Conservation (phyloP, 116 monocot species). For the Trichopus zeylanicus region DNA sequence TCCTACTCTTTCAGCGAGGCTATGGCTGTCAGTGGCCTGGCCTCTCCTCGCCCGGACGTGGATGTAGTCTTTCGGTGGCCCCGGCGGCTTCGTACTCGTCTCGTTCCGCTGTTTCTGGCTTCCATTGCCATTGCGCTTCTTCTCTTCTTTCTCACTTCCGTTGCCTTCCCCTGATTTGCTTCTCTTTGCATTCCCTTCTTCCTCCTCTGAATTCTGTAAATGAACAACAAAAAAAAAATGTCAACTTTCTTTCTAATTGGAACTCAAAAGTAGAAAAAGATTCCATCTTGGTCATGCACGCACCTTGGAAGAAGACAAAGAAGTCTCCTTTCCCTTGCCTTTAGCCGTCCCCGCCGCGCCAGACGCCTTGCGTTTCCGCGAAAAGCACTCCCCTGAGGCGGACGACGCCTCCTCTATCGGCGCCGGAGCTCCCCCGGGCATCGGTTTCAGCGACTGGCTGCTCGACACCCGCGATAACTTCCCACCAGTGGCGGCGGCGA, state of each 20-base stretch:
- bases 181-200: slow-evolving; percentile 24
- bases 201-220: slow-evolving; percentile 13
- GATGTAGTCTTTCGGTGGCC: slow-evolving; percentile 68
- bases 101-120: slow-evolving; percentile 39
- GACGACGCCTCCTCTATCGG: slow-evolving; percentile 35
- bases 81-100: slow-evolving; percentile 28
- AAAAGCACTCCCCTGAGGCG: slow-evolving; percentile 20
- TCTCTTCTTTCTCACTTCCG: slow-evolving; percentile 17
- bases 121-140: slow-evolving; percentile 17
- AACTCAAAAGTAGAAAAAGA: not conserved
- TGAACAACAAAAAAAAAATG: too few species aligned
- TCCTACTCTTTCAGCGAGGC: slow-evolving; percentile 74
- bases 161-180: slow-evolving; percentile 27
- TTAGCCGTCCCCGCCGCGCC: too few species aligned
- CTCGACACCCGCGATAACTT: too few species aligned
- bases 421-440: too few species aligned
- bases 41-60: slow-evolving; percentile 91
- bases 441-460: too few species aligned
- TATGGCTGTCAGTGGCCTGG: slow-evolving; percentile 90
- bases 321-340: slow-evolving; percentile 39
- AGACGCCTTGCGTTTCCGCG: slow-evolving; percentile 63
- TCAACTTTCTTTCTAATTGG: too few species aligned
- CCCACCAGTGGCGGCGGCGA: too few species aligned
- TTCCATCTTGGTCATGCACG: not conserved
- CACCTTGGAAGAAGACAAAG: slow-evolving; percentile 18